phyloP scores from a whole-genome alignment of 176 grass and related monocot species.

The Saccharum spontaneum region DNA sequence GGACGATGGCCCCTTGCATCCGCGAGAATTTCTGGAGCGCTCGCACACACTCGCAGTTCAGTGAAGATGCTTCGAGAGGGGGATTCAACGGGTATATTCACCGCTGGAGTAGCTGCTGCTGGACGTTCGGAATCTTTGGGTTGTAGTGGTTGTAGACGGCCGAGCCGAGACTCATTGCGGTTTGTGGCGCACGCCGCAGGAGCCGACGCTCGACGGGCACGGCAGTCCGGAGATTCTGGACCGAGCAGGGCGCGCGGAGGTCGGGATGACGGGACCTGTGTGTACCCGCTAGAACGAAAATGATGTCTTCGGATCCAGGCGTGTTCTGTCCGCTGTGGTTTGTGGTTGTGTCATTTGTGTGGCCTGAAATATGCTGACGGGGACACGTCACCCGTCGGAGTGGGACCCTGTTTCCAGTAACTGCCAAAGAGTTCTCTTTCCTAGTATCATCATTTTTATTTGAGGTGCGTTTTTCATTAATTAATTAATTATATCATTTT shows the following conservation, averaged over 20 bases:
- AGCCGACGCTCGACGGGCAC: constrained; percentile 12
- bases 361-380: background rate
- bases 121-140: background rate
- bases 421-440: background rate
- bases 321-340: background rate
- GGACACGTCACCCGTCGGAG: background rate
- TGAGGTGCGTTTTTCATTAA: too few relatives aligned
- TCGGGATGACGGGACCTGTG: background rate
- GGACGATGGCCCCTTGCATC: constrained; percentile 36
- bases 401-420: background rate
- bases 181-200: constrained; percentile 15
- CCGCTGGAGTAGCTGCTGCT: background rate
- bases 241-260: background rate
- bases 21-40: background rate
- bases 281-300: background rate
- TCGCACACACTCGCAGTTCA: background rate
- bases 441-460: background rate
- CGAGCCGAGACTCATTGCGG: background rate
- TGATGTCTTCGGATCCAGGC: background rate
- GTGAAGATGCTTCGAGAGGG: background rate
- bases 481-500: too few relatives aligned
- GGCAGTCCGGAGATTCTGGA: constrained; percentile 18
- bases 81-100: constrained; percentile 15
- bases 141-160: background rate
- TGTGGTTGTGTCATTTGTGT: background rate